Conservation (phyloP, 1,284 basidiomycete genomes). For the Apiotrichum brassicae region DNA sequence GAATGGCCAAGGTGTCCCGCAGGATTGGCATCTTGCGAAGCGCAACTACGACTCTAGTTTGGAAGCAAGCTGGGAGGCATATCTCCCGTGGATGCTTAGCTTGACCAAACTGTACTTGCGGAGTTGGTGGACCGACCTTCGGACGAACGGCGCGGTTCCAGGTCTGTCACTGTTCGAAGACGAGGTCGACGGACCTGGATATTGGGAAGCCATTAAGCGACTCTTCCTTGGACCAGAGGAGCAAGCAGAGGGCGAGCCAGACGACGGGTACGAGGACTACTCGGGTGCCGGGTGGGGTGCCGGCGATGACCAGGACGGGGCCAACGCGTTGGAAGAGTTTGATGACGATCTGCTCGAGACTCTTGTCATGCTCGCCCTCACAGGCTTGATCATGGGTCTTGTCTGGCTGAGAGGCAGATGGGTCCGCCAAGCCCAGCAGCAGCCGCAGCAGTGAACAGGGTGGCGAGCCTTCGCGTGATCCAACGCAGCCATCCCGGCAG, state of each 20-base stretch:
- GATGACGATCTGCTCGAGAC: slow-evolving; percentile 31
- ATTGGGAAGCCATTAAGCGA: slow-evolving; percentile 33
- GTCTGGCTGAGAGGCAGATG: slow-evolving; percentile 12
- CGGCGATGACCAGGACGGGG: not conserved
- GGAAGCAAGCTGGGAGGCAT: slow-evolving; percentile 70
- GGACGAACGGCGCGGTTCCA: slow-evolving; percentile 33
- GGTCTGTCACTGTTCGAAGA: slow-evolving; percentile 40
- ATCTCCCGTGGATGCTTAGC: slow-evolving; percentile 76
- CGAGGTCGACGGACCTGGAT: slow-evolving; percentile 11
- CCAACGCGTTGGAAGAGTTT: slow-evolving; percentile 10
- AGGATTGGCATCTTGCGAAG: slow-evolving; percentile 97
- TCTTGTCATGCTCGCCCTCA: slow-evolving; percentile 22
- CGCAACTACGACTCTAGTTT: slow-evolving; percentile 87
- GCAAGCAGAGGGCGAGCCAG: slow-evolving; percentile 6
- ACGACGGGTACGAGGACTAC: slow-evolving; percentile 15
- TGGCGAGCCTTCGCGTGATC: too few relatives aligned
- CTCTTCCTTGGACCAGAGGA: slow-evolving; percentile 19
- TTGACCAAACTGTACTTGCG: slow-evolving; percentile 74
- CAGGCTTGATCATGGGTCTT: slow-evolving; percentile 13
- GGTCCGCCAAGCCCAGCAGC: not conserved
- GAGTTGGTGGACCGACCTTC: slow-evolving; percentile 38
- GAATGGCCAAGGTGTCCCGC: slow-evolving; percentile 80
- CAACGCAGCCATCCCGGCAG: too few relatives aligned
- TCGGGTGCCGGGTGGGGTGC: slow-evolving; percentile 18
- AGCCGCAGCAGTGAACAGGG: not conserved